Conservation (phyloP, 2,329 filamentous ascomycete genomes). For the Penicillium concentricum region DNA sequence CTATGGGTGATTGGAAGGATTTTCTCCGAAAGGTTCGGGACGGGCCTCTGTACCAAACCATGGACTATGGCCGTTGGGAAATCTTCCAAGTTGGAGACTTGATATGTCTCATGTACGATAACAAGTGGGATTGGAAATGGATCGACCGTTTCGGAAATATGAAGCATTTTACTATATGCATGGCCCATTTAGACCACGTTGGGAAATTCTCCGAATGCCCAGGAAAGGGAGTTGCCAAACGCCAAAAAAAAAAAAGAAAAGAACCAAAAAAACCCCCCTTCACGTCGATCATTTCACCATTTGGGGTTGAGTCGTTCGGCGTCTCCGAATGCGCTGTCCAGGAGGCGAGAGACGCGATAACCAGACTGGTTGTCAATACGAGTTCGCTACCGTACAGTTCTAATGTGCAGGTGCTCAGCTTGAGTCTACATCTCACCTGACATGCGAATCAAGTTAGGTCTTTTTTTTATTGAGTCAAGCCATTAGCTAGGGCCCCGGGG, state of each 20-base stretch:
- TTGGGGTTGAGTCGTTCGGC: constrained; percentile 11
- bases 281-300: not conserved
- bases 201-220: constrained; percentile 22
- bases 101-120: not conserved
- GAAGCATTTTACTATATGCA: constrained; percentile 1
- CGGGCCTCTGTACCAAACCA: constrained; percentile 32
- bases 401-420: constrained; percentile 10
- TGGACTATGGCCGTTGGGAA: constrained; percentile 17
- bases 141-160: not conserved
- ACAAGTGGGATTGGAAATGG: not conserved
- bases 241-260: constrained; percentile 5
- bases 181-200: constrained; percentile 10
- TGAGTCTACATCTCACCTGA: constrained; percentile 2
- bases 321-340: constrained; percentile 25
- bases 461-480: not conserved
- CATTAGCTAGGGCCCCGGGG: not conserved
- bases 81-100: not conserved
- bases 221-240: not conserved
- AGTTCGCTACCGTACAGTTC: not conserved
- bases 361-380: constrained; percentile 10
- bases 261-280: not conserved
- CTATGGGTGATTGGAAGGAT: not conserved
- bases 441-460: not conserved
- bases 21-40: constrained; percentile 21
- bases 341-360: constrained; percentile 22